Base-by-base conservation (phyloP, 768 basidiomycete species). In the Lactifluus pinguis region DNA sequence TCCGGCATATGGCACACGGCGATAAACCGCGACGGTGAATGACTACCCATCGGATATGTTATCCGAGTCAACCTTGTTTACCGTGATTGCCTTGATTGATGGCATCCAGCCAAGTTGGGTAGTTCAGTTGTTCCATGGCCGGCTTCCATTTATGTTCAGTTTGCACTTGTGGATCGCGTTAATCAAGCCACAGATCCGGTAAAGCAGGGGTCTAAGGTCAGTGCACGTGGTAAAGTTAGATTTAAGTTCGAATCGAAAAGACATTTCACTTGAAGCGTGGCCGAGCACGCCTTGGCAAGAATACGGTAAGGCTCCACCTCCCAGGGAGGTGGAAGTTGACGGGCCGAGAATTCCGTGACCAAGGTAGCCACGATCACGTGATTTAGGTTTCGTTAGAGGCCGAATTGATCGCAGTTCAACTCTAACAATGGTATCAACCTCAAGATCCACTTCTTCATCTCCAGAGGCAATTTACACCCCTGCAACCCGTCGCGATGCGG, bases 381-480 rank as follows among this genome's bases (percentile, higher is more conserved):
- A 52, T 10, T 9, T 9, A 34, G 0, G 7, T 19, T 32, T 44
- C 25, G 57, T 58, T 41, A 45, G 21, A 4, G 1, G 19, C 41
- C 8, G 48, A 42, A 34, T 25, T 56, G 19, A 39, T 50, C 39
- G 19, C 25, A 45, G 21, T 51, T 44, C 1, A 4, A 5, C 13
- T 7, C 45, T 19, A 47, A 60, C 49, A 57, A 49, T 62, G 57
- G 52, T 49, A 53, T 62, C 61, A 13, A 49, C 61, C 32, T 41
- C 60, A 9, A 50, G 53, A 17, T 64, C 63, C 25, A 48, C 32
- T n/a, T 55, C 59, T 47, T 60, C 61, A 8, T 57, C 61, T 32
- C 50, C 57, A 1, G 47, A 61, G 19, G 39, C 57, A 4, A 59
- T 67, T 38, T 57, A 29, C 19, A 47, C 57, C 38, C 64, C 51